A percentile compares a stretch with the other conserved stretches of the same genome.
phyloP scores from a whole-genome alignment of 352 stramenopile species.

The Pythium myriotylum region DNA sequence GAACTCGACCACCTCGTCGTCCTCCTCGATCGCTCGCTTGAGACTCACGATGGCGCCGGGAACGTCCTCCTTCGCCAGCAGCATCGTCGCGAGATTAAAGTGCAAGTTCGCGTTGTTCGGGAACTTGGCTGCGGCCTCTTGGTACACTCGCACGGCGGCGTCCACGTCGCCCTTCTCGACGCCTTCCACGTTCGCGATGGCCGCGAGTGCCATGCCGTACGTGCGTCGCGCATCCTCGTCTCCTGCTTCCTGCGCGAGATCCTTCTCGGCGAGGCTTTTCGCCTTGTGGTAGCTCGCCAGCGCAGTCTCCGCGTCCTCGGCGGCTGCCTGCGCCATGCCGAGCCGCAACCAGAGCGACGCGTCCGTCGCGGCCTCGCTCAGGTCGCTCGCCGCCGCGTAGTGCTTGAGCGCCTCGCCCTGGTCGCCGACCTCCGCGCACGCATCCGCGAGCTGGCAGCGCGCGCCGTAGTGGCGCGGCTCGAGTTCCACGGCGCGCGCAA shows the following conservation, averaged over 20 bases:
- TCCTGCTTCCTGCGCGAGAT: not conserved
- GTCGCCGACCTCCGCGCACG: conserved; percentile 41
- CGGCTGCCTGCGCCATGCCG: conserved; percentile 38
- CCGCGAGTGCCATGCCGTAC: conserved; percentile 53
- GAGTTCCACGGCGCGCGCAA: conserved; percentile 41
- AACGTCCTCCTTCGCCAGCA: conserved; percentile 40
- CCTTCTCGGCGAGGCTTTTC: conserved; percentile 21
- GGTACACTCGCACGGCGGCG: conserved; percentile 50
- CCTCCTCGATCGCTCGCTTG: conserved; percentile 46
- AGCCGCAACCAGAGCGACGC: conserved; percentile 61
- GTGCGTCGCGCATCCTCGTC: conserved; percentile 31
- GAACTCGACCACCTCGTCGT: conserved; percentile 46
- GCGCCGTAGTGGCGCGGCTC: conserved; percentile 49
- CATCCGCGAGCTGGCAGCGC: conserved; percentile 52
- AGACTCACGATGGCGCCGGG: conserved; percentile 35
- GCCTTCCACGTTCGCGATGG: conserved; percentile 40
- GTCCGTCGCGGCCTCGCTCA: conserved; percentile 35
- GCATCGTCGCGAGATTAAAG: conserved; percentile 75
- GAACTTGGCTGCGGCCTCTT: conserved; percentile 38
- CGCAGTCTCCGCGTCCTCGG: conserved; percentile 36
- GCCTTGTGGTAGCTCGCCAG: conserved; percentile 37
- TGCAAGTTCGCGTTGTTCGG: conserved; percentile 56
- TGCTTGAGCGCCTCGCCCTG: conserved; percentile 35
- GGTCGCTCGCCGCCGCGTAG: conserved; percentile 41
- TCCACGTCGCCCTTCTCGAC: conserved; percentile 33